phyloP scores from a whole-genome alignment of 169 alveolate genomes.

The Cystoisospora suis region DNA sequence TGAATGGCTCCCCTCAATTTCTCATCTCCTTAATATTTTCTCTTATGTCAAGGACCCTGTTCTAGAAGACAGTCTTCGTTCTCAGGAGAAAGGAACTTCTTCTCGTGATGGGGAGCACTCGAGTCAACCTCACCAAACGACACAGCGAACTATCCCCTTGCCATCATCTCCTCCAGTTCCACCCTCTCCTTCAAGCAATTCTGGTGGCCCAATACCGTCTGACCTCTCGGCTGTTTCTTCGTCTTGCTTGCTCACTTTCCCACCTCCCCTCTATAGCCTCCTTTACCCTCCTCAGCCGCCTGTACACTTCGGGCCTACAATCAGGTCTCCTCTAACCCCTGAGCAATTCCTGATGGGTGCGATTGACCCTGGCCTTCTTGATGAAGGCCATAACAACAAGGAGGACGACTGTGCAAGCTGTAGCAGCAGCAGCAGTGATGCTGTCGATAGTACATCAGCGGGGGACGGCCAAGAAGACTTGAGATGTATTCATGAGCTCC shows the following conservation, averaged over 20 bases:
- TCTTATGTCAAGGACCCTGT: neutral
- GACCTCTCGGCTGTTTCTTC: too few relatives aligned
- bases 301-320: neutral
- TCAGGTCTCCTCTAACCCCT: neutral
- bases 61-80: neutral
- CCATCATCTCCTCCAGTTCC: too few relatives aligned
- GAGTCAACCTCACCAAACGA: too few relatives aligned
- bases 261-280: neutral
- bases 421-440: too few relatives aligned
- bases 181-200: too few relatives aligned
- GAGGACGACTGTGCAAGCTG: too few relatives aligned
- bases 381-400: too few relatives aligned
- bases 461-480: neutral
- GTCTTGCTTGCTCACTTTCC: neutral
- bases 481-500: neutral
- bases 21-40: neutral
- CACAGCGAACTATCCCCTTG: too few relatives aligned
- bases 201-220: too few relatives aligned
- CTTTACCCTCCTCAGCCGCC: conserved; percentile 1
- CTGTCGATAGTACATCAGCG: neutral
- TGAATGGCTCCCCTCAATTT: neutral
- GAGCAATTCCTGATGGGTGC: neutral
- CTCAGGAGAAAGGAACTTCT: too few relatives aligned
- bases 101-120: too few relatives aligned
- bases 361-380: neutral